Evolutionary conservation across 495 filamentous ascomycete genomes (phyloP).

Genomic region (Aspergillus bertholletiae): DNA sequence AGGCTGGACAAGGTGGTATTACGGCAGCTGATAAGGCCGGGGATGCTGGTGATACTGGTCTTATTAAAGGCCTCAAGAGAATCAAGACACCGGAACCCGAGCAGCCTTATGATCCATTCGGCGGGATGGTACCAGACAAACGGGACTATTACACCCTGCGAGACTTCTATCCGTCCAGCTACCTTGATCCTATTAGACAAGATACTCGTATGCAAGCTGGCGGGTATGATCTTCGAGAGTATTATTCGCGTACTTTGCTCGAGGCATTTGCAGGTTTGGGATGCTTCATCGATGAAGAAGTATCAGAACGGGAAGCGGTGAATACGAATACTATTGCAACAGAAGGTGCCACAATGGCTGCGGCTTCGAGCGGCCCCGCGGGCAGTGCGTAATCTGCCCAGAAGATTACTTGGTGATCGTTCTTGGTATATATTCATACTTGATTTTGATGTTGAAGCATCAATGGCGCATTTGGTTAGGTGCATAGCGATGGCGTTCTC

Average conservation of each 20-base stretch:
- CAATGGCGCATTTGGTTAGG: not conserved
- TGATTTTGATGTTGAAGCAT: not conserved
- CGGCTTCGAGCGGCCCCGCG: slow-evolving; percentile 11
- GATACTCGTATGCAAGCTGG: slow-evolving; percentile 64
- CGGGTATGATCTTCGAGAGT: slow-evolving; percentile 79
- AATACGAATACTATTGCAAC: slow-evolving; percentile 25
- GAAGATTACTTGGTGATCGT: too few species aligned
- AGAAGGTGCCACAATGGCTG: slow-evolving; percentile 30
- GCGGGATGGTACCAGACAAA: slow-evolving; percentile 59
- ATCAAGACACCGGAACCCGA: slow-evolving; percentile 56
- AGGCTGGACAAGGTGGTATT: slow-evolving; percentile 16
- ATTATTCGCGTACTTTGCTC: slow-evolving; percentile 71
- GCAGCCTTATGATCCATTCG: slow-evolving; percentile 86
- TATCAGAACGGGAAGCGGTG: slow-evolving; percentile 40
- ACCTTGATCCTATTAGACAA: slow-evolving; percentile 59
- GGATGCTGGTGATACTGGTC: slow-evolving; percentile 30
- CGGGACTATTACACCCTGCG: slow-evolving; percentile 68
- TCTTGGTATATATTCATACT: not conserved
- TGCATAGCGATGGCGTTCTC: slow-evolving; percentile 12
- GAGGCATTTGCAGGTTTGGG: slow-evolving; percentile 90
- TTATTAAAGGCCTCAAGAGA: slow-evolving; percentile 76
- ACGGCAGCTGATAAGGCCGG: slow-evolving; percentile 20
- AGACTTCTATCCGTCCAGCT: slow-evolving; percentile 59
- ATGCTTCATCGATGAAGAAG: slow-evolving; percentile 78
- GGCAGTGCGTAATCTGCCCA: not conserved